Evolutionary conservation across 345 rosid species (phyloP).

Genomic region (Psidium friedrichsthalianum): DNA sequence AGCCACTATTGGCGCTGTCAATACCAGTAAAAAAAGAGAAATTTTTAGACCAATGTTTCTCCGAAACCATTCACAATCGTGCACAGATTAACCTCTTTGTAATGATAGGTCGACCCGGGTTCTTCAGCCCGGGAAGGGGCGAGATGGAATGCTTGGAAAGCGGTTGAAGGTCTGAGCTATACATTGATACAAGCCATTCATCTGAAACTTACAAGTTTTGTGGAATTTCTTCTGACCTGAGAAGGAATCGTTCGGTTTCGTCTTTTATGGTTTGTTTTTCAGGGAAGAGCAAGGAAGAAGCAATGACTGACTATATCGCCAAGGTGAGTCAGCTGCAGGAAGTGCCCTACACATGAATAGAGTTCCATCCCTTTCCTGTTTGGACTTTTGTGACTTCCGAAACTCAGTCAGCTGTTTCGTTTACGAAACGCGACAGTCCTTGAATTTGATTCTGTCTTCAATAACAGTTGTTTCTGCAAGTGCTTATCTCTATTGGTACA

Average conservation of each 20-base stretch:
- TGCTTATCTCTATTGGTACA: not conserved
- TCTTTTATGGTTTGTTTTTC: not conserved
- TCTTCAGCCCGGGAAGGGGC: slow-evolving; percentile 18
- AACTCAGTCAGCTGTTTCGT: not conserved
- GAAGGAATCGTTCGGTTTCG: not conserved
- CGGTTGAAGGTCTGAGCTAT: slow-evolving; percentile 9
- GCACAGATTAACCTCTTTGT: not conserved
- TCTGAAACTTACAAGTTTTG: not conserved
- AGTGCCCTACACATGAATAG: not conserved
- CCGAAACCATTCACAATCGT: not conserved
- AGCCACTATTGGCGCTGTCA: slow-evolving; percentile 13
- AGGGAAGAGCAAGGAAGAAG: slow-evolving; percentile 21
- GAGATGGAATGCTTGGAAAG: slow-evolving; percentile 32
- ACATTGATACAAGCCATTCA: not conserved
- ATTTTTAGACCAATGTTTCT: not conserved
- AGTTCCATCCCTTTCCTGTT: not conserved
- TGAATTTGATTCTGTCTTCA: not conserved
- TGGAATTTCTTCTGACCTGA: not conserved
- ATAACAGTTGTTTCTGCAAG: not conserved
- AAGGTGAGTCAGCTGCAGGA: slow-evolving; percentile 21
- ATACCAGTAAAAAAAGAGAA: slow-evolving; percentile 1
- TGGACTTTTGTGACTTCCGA: not conserved
- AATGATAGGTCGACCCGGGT: slow-evolving; percentile 10
- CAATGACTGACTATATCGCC: slow-evolving; percentile 16
- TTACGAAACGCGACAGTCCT: not conserved